Percentiles rank a stretch among this genome's conserved stretches.
Conservation (phyloP, 2,329 filamentous ascomycete genomes). For the Fonsecaea multimorphosa region DNA sequence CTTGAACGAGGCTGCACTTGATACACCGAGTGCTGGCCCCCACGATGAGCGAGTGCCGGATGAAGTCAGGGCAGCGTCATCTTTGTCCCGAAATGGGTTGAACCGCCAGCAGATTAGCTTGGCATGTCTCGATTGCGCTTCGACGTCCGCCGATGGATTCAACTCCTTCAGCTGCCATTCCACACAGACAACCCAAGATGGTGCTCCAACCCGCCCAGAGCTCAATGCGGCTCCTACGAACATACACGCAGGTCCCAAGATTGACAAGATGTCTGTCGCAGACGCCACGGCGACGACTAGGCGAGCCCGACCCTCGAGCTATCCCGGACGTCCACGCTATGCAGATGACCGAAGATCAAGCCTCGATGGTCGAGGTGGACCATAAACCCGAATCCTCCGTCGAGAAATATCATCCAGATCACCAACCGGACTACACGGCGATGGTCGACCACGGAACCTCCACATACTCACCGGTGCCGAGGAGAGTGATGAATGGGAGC, state of each 20-base stretch:
- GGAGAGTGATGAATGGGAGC: constrained; percentile 86
- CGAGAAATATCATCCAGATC: constrained; percentile 60
- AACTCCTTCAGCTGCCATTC: background rate
- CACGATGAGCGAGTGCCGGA: no score
- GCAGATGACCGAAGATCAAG: constrained; percentile 50
- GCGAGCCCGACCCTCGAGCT: constrained; percentile 49
- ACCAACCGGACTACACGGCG: constrained; percentile 81
- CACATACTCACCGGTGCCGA: constrained; percentile 88
- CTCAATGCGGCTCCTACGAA: constrained; percentile 40
- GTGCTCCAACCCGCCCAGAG: constrained; percentile 66
- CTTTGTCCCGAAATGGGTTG: background rate
- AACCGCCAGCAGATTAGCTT: background rate
- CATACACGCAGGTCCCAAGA: constrained; percentile 39
- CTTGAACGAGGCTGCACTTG: no score
- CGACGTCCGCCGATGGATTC: background rate
- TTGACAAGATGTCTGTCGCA: constrained; percentile 54
- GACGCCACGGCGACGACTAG: constrained; percentile 54
- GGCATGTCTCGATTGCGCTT: background rate
- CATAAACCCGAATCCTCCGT: constrained; percentile 54
- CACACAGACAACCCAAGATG: constrained; percentile 56
- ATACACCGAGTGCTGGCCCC: no score
- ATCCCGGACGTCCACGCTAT: constrained; percentile 45
- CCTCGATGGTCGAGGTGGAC: constrained; percentile 52
- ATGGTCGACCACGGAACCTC: constrained; percentile 88
- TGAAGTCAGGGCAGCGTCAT: background rate